These are phyloP conservation scores for Cyclostephanos tholiformis DNA, from an alignment of 108 stramenopile genomes.

Conservation along the genomic window DNA sequence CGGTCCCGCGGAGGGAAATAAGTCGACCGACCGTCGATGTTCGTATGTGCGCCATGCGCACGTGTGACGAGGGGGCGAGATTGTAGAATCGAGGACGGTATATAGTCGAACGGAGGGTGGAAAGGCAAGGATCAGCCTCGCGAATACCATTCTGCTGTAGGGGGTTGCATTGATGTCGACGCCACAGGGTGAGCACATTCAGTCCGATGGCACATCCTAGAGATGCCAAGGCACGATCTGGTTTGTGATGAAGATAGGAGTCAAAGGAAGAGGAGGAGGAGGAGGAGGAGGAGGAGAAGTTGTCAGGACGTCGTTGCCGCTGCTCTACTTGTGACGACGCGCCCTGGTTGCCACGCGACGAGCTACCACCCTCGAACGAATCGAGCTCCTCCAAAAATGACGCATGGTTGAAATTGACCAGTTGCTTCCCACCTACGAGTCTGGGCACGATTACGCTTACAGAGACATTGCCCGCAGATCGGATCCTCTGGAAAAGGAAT, in stretches of 20 bases:
- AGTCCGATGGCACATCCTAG: slow-evolving; percentile 53
- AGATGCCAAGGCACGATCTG: slow-evolving; percentile 47
- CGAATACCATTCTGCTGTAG: slow-evolving; percentile 13
- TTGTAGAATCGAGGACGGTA: slow-evolving; percentile 48
- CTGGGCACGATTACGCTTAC: slow-evolving; percentile 20
- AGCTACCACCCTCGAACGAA: slow-evolving; percentile 15
- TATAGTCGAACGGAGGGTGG: slow-evolving; percentile 29
- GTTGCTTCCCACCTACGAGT: slow-evolving; percentile 39
- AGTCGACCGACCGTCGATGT: slow-evolving; percentile 50
- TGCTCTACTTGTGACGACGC: background rate
- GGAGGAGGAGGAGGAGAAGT: background rate
- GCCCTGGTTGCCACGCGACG: background rate
- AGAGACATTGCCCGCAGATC: background rate
- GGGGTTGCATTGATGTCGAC: slow-evolving; percentile 24
- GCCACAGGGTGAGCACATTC: slow-evolving; percentile 36
- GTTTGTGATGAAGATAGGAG: slow-evolving; percentile 42
- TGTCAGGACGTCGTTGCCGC: slow-evolving; percentile 1
- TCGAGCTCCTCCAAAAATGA: slow-evolving; percentile 41
- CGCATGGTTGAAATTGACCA: slow-evolving; percentile 34
- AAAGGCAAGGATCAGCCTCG: slow-evolving; percentile 25
- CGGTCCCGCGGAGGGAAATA: slow-evolving; percentile 87
- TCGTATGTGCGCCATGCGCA: slow-evolving; percentile 44
- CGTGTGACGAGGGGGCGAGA: slow-evolving; percentile 25
- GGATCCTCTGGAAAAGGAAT: slow-evolving; percentile 35
- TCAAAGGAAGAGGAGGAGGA: slow-evolving; percentile 24